Evolutionary conservation across 495 filamentous ascomycete genomes (phyloP), one percentile per base, ranked within the genome.

Genomic region (Tuber aestivum): DNA sequence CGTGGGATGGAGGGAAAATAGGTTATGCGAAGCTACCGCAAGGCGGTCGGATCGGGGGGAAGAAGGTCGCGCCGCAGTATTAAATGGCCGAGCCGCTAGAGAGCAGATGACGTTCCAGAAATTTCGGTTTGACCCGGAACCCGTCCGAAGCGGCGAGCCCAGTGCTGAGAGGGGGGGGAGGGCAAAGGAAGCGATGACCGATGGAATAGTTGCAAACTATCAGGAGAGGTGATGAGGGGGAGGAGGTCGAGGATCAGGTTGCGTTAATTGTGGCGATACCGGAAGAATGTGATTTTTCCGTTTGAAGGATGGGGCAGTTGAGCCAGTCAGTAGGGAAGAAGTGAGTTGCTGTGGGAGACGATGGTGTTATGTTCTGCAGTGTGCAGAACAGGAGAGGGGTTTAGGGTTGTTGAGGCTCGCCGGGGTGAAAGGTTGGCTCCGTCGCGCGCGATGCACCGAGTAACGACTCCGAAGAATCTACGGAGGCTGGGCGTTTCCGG

Each of bases 381-480:
- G 50, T 61, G n/a, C 12, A 61, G 50, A 32, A 18, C 16, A 21
- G 76, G 75, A 72, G 80, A 78, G 79, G 79, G 80, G 76, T 81
- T 81, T 81, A 75, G 79, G 78, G 77, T 80, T 79, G 77, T 76
- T 80, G 78, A 80, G 77, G 78, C 74, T 80, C 77, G 78, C 77
- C 50, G 78, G 73, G 70, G 73, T 68, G 73, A 75, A 69, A 69
- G 77, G 78, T 42, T 72, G 77, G 77, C 71, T 80, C 78, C 69
- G 70, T 73, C 77, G 78, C 77, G 78, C 77, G 78, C 72, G 78
- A 80, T 79, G 78, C 78, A 79, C 78, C 72, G 72, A 79, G 77
- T 79, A 79, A 79, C 78, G 76, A 44, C 77, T 70, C 71, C 76
- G 71, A 77, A 73, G 56, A 65, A 65, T 7, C 56, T 65, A 65